Conservation (phyloP, 2,329 filamentous ascomycete genomes). For the Lasiodiplodia theobromae region DNA sequence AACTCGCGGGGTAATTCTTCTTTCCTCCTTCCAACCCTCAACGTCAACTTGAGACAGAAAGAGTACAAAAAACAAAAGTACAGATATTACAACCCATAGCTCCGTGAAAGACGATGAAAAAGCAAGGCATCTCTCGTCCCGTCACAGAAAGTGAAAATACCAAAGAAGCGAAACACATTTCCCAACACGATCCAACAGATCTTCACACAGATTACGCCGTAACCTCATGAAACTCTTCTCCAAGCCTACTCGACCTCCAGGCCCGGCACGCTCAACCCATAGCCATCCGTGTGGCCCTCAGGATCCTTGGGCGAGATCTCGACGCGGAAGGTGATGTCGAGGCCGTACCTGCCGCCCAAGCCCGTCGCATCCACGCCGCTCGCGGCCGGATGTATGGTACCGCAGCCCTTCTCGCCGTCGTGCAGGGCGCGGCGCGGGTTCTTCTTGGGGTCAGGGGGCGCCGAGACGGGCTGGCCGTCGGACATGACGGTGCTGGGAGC, state of each 20-base stretch:
- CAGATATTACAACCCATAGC: not conserved
- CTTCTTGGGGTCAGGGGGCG: slow-evolving; percentile 56
- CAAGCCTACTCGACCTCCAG: slow-evolving; percentile 37
- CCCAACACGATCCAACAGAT: not conserved
- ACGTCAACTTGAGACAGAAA: not conserved
- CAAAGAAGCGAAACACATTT: not conserved
- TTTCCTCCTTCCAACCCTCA: not conserved
- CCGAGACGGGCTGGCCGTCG: slow-evolving; percentile 15
- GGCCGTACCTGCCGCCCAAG: slow-evolving; percentile 52
- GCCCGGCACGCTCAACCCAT: slow-evolving; percentile 58
- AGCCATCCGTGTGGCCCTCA: slow-evolving; percentile 56
- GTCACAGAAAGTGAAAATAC: not conserved
- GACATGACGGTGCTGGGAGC: slow-evolving; percentile 9
- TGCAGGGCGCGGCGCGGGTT: slow-evolving; percentile 71
- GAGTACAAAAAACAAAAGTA: not conserved
- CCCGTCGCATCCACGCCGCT: slow-evolving; percentile 50
- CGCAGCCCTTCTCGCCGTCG: slow-evolving; percentile 77
- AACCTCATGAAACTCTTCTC: not conserved
- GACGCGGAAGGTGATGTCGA: slow-evolving; percentile 57
- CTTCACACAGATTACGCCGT: not conserved
- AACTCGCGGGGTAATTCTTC: not conserved
- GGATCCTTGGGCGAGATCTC: slow-evolving; percentile 55
- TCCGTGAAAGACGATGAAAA: not conserved
- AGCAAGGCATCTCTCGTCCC: not conserved
- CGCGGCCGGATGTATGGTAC: slow-evolving; percentile 79